These are phyloP conservation scores for Stropharia rugosoannulata DNA, from an alignment of 768 basidiomycete species.

Conservation along the genomic window DNA sequence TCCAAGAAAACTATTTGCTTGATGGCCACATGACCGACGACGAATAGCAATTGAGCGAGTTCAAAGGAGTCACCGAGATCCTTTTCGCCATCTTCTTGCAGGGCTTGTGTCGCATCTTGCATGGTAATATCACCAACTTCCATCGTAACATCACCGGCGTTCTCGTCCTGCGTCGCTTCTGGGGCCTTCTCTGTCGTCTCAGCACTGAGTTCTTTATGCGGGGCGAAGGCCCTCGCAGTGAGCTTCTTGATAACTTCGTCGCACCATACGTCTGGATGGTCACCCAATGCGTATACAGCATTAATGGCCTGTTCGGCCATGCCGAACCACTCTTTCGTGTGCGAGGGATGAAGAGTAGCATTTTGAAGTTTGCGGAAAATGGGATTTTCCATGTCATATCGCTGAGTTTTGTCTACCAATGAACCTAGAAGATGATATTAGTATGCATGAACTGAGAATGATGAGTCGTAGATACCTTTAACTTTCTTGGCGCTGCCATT, in stretches of 20 bases:
- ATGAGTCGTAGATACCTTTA: constrained; percentile 58
- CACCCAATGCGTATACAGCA: constrained; percentile 91
- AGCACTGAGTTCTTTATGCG: constrained; percentile 17
- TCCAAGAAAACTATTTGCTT: constrained; percentile 98
- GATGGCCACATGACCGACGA: constrained; percentile 95
- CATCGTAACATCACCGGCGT: constrained; percentile 32
- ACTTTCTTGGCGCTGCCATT: constrained; percentile 97
- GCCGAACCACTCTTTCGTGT: constrained; percentile 93
- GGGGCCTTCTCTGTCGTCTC: constrained; percentile 11
- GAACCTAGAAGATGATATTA: constrained; percentile 55
- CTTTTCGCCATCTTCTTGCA: constrained; percentile 30
- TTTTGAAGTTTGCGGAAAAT: constrained; percentile 85
- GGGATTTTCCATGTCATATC: constrained; percentile 83
- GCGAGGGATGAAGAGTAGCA: constrained; percentile 76
- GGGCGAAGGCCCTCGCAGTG: constrained; percentile 67
- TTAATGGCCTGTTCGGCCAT: constrained; percentile 97
- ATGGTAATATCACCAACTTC: constrained; percentile 22
- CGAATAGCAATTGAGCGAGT: constrained; percentile 90
- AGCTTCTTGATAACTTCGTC: constrained; percentile 79
- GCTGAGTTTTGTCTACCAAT: constrained; percentile 79
- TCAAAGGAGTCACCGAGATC: constrained; percentile 83
- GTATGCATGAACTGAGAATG: neutral
- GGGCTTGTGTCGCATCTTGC: constrained; percentile 26
- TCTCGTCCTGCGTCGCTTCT: constrained; percentile 59
- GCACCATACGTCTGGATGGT: constrained; percentile 88